phyloP scores from a whole-genome alignment of 1,284 basidiomycete species.

The Sparassis latifolia region DNA sequence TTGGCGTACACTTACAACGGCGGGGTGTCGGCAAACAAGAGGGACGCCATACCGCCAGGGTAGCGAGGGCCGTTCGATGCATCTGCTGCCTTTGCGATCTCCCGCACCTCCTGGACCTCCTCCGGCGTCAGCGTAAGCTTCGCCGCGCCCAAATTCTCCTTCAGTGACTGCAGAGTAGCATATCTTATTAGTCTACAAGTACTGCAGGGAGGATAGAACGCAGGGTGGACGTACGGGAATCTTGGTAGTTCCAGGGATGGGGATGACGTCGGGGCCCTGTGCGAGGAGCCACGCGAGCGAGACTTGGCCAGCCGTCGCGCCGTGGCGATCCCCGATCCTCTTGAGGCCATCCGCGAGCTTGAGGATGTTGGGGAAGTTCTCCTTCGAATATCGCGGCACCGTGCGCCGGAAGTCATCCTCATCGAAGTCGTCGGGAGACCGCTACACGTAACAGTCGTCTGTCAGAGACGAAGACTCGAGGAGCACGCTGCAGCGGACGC shows the following conservation, averaged over 20 bases:
- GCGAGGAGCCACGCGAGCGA: conserved; percentile 38
- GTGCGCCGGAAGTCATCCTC: conserved; percentile 37
- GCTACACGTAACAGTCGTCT: conserved; percentile 20
- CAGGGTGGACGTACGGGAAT: conserved; percentile 7
- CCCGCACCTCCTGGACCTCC: conserved; percentile 28
- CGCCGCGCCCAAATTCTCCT: conserved; percentile 32
- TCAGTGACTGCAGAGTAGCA: conserved; percentile 29
- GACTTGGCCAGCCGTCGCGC: conserved; percentile 34
- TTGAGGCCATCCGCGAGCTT: conserved; percentile 32
- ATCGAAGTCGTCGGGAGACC: conserved; percentile 43
- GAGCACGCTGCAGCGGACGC: not conserved
- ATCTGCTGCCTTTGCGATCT: conserved; percentile 21
- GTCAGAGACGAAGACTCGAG: not conserved
- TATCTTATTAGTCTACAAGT: not conserved
- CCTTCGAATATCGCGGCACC: conserved; percentile 36
- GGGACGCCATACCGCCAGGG: conserved; percentile 1
- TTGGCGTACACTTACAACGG: not conserved
- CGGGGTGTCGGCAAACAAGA: conserved; percentile 13
- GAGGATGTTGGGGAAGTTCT: conserved; percentile 40
- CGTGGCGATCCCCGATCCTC: conserved; percentile 25
- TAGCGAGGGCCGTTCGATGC: conserved; percentile 11
- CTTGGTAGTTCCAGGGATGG: conserved; percentile 31
- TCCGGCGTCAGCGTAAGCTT: conserved; percentile 25
- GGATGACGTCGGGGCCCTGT: conserved; percentile 30
- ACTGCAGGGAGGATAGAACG: not conserved